These are phyloP conservation scores for Haematococcus sp. DNA, from an alignment of 139 green algal species.

Conservation along the genomic window DNA sequence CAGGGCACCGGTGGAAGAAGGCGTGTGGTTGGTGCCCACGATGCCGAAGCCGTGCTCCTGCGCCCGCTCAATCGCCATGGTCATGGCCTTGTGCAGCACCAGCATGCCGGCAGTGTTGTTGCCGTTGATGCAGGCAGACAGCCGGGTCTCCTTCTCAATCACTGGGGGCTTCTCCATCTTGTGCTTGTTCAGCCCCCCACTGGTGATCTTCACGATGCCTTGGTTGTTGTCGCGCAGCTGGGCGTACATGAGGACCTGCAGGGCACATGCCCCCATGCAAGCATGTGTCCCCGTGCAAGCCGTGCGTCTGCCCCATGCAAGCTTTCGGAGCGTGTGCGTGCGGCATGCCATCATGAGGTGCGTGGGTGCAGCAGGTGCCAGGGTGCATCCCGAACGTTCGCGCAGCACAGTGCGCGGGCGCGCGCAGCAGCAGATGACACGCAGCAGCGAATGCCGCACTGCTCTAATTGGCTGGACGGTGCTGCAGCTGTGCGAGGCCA, in stretches of 20 bases:
- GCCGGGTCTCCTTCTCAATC: conserved; percentile 53
- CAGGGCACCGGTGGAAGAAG: conserved; percentile 66
- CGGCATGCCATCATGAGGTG: background rate
- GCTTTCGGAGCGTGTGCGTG: background rate
- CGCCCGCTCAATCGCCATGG: conserved; percentile 58
- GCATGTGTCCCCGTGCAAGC: too few relatives aligned
- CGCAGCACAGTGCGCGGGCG: too few relatives aligned
- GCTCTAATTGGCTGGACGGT: background rate
- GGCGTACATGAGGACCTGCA: conserved; percentile 79
- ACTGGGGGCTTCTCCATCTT: conserved; percentile 2
- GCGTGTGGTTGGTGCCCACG: conserved; percentile 69
- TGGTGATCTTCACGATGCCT: conserved; percentile 78
- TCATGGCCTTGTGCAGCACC: conserved; percentile 51
- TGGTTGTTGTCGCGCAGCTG: conserved; percentile 83
- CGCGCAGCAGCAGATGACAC: too few relatives aligned
- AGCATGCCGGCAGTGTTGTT: conserved; percentile 68
- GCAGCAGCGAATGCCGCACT: too few relatives aligned
- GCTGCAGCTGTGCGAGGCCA: background rate
- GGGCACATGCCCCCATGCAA: too few relatives aligned
- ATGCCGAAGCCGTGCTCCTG: conserved; percentile 63
- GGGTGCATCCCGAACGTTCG: too few relatives aligned
- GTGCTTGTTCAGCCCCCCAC: conserved; percentile 51
- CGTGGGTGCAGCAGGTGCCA: too few relatives aligned
- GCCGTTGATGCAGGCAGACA: conserved; percentile 68
- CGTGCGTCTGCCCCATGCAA: background rate